These are phyloP conservation scores for Alternaria sp. DNA, from an alignment of 2,329 filamentous ascomycete species.

Conservation along the genomic window DNA sequence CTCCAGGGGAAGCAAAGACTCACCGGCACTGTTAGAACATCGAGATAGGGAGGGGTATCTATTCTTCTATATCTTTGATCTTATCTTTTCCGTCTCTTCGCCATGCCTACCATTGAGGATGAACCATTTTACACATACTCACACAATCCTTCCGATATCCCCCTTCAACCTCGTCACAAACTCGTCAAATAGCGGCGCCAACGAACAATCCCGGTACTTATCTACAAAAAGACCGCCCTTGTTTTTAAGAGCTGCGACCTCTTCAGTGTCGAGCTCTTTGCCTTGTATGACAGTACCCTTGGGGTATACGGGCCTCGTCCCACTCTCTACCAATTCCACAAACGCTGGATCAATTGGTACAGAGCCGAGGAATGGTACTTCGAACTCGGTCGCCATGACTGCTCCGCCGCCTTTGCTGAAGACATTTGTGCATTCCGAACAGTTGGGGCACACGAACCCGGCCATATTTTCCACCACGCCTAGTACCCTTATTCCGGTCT, in stretches of 20 bases:
- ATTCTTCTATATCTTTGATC: background rate
- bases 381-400: constrained; percentile 86
- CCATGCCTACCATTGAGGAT: too few relatives aligned
- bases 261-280: constrained; percentile 34
- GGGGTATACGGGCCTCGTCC: constrained; percentile 70
- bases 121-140: background rate
- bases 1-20: background rate
- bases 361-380: constrained; percentile 80
- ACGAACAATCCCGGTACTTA: constrained; percentile 75
- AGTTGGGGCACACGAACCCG: constrained; percentile 80
- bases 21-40: background rate
- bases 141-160: constrained; percentile 30
- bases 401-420: constrained; percentile 91
- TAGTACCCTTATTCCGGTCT: constrained; percentile 78
- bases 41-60: background rate
- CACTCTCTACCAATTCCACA: constrained; percentile 82
- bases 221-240: constrained; percentile 62
- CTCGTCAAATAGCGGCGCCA: constrained; percentile 70
- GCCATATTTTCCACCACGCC: constrained; percentile 98
- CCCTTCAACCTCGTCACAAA: constrained; percentile 64
- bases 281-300: constrained; percentile 62
- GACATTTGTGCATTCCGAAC: constrained; percentile 85
- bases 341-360: constrained; percentile 95
- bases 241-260: constrained; percentile 19
- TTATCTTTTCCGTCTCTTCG: background rate